These are phyloP conservation scores for Venturia oleaginea DNA, from an alignment of 2,329 filamentous ascomycete genomes.

Conservation along the genomic window DNA sequence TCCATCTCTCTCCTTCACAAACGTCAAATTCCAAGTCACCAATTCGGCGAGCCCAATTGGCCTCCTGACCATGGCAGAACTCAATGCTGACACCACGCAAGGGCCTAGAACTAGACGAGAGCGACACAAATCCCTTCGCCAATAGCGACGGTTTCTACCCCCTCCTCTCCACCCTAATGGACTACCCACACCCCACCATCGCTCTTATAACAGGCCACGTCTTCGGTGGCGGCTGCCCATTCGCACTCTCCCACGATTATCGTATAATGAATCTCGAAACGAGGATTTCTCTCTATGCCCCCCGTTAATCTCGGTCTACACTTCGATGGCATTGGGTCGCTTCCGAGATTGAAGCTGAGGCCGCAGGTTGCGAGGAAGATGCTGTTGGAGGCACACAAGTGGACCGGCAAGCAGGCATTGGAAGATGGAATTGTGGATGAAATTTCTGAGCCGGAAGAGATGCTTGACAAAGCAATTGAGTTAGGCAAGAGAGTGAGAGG, in stretches of 20 bases:
- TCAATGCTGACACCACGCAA: background rate
- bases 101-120: constrained; percentile 39
- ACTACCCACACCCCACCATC: constrained; percentile 42
- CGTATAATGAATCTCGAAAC: constrained; percentile 30
- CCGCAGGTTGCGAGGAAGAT: constrained; percentile 46
- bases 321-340: constrained; percentile 45
- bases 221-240: constrained; percentile 40
- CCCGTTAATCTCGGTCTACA: constrained; percentile 47
- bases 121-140: constrained; percentile 42
- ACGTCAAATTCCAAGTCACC: constrained; percentile 8
- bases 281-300: constrained; percentile 36
- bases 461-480: constrained; percentile 38
- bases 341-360: constrained; percentile 43
- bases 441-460: constrained; percentile 39
- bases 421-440: constrained; percentile 46
- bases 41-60: background rate
- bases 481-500: constrained; percentile 35
- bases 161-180: constrained; percentile 38
- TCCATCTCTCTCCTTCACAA: constrained; percentile 9
- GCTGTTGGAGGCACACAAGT: constrained; percentile 46
- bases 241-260: constrained; percentile 40
- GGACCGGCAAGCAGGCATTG: constrained; percentile 44
- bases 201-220: constrained; percentile 41
- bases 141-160: constrained; percentile 51
- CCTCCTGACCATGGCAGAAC: background rate